Percentiles rank a stretch among this genome's conserved stretches.
Evolutionary conservation across 257 asterid species (phyloP).

Genomic region (Fraxinus quadrangulata): DNA sequence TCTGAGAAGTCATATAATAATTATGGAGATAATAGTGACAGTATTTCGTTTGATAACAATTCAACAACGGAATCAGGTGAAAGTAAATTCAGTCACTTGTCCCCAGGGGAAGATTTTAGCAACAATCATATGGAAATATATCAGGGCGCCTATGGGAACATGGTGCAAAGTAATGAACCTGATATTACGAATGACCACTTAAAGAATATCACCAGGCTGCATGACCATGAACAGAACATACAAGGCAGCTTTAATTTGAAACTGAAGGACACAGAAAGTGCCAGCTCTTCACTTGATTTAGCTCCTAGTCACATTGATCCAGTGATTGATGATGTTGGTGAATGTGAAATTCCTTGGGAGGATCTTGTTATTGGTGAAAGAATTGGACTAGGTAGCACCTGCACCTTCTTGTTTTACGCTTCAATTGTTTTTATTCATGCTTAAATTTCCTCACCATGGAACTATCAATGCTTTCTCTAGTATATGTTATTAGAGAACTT

Average conservation of each 20-base stretch:
- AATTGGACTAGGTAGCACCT: slow-evolving; percentile 88
- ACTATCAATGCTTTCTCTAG: slow-evolving; percentile 6
- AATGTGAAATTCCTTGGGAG: slow-evolving; percentile 98
- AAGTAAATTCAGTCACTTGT: slow-evolving; percentile 37
- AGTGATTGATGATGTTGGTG: slow-evolving; percentile 90
- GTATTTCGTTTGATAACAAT: slow-evolving; percentile 30
- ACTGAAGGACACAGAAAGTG: slow-evolving; percentile 44
- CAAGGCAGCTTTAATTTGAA: slow-evolving; percentile 41
- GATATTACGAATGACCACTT: slow-evolving; percentile 31
- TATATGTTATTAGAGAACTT: not conserved
- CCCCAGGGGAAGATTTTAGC: slow-evolving; percentile 36
- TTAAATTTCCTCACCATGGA: slow-evolving; percentile 9
- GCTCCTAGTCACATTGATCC: slow-evolving; percentile 51
- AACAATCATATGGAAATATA: slow-evolving; percentile 39
- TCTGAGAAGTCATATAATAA: slow-evolving; percentile 39
- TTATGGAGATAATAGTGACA: slow-evolving; percentile 36
- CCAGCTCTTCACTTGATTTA: slow-evolving; percentile 43
- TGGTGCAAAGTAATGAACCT: slow-evolving; percentile 33
- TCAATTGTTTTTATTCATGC: slow-evolving; percentile 13
- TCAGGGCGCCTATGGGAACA: slow-evolving; percentile 34
- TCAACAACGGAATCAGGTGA: slow-evolving; percentile 41
- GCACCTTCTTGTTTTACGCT: slow-evolving; percentile 16
- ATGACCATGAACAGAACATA: slow-evolving; percentile 38
- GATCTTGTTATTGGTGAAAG: slow-evolving; percentile 95
- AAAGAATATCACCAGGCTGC: slow-evolving; percentile 29